Evolutionary conservation across 352 stramenopile genomes (phyloP).

Genomic region (Phytophthora citricola): DNA sequence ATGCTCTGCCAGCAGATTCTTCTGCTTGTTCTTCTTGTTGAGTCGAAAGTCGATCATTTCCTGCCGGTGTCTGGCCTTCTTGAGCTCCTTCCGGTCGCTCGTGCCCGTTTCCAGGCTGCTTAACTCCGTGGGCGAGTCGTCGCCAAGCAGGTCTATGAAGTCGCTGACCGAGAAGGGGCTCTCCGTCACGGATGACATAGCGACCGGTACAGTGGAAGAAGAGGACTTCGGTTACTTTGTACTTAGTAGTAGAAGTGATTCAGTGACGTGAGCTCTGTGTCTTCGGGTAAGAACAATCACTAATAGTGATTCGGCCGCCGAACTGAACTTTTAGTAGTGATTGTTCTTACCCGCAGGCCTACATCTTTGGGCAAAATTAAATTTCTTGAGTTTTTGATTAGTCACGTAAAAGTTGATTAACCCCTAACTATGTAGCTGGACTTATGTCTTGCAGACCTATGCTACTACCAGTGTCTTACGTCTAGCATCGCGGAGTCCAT

Average conservation of each 20-base stretch:
- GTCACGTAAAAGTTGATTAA: too few relatives aligned
- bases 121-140: constrained; percentile 1
- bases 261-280: constrained; percentile 1
- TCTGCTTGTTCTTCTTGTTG: constrained; percentile 46
- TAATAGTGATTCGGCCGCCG: too few relatives aligned
- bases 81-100: constrained; percentile 41
- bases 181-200: constrained; percentile 6
- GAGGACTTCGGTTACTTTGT: neutral
- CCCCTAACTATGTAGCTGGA: too few relatives aligned
- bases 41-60: constrained; percentile 47
- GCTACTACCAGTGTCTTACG: too few relatives aligned
- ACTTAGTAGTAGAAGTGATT: neutral
- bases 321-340: too few relatives aligned
- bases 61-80: constrained; percentile 43
- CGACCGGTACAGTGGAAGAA: neutral
- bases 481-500: too few relatives aligned
- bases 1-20: constrained; percentile 37
- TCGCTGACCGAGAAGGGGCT: constrained; percentile 3
- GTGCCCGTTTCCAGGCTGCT: constrained; percentile 16
- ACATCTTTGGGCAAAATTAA: too few relatives aligned
- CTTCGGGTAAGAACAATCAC: too few relatives aligned
- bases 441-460: too few relatives aligned
- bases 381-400: too few relatives aligned
- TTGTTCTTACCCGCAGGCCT: too few relatives aligned
- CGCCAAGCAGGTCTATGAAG: constrained; percentile 6